Evolutionary conservation across 2,329 filamentous ascomycete genomes (phyloP).

Genomic region (Trichoderma asperellum): DNA sequence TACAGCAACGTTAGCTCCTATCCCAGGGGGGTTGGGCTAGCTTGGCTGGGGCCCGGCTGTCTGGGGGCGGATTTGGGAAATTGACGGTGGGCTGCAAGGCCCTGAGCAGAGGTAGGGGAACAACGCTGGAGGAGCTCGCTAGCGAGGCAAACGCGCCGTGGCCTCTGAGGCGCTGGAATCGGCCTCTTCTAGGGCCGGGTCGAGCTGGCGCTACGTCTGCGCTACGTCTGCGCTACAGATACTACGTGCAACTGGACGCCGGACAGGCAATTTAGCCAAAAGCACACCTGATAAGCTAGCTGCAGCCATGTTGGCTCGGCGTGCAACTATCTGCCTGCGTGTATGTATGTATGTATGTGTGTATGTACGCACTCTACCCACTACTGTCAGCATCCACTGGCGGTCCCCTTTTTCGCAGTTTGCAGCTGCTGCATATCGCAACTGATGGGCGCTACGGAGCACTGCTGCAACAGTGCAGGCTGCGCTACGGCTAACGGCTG

Average conservation of each 20-base stretch:
- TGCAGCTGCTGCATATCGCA: background rate
- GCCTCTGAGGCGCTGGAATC: conserved; percentile 14
- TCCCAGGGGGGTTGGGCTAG: conserved; percentile 34
- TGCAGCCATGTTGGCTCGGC: background rate
- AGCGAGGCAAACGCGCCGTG: background rate
- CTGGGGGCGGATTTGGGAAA: conserved; percentile 25
- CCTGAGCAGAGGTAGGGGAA: background rate
- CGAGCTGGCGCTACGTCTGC: conserved; percentile 1
- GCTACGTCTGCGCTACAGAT: conserved; percentile 6
- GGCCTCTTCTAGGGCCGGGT: conserved; percentile 23
- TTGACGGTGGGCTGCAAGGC: conserved; percentile 21
- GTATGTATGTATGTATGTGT: background rate
- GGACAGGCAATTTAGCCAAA: background rate
- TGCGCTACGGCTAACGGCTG: conserved; percentile 1
- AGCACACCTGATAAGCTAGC: background rate
- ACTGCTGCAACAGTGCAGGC: background rate
- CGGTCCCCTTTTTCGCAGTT: background rate
- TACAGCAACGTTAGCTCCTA: conserved; percentile 32
- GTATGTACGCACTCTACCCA: background rate
- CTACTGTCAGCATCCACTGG: background rate
- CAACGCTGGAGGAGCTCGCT: background rate
- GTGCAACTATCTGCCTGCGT: too few species aligned
- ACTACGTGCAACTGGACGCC: background rate
- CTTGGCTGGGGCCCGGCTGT: conserved; percentile 23
- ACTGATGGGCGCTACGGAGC: background rate